Evolutionary conservation across 1,139 yeast species (phyloP), one percentile per base, ranked within the genome.

Genomic region (Meyerozyma elateridarum): DNA sequence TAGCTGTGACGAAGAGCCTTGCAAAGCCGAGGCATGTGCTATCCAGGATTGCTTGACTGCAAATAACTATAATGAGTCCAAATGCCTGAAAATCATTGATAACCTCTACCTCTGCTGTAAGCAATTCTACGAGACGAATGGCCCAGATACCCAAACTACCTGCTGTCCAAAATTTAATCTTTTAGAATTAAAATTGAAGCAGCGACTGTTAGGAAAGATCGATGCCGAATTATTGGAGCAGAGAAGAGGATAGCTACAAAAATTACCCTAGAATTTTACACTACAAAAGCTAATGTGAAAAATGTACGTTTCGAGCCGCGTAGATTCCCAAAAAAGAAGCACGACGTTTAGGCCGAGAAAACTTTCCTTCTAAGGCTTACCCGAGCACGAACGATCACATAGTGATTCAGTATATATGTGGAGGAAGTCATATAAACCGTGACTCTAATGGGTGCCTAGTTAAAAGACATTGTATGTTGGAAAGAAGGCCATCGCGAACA

Each of bases 361-460:
- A 73, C 70, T 52, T 41, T 63, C 72, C 53, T 59, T 83, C 87
- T 83, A 72, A 81, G 91, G 83, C 84, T 66, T 61, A 82, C 91
- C 91, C 91, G 88, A 83, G 93, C 93, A 83, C 93, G 85, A 74
- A 73, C 64, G 56, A 56, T 58, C 70, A 63, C 67, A 61, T 33
- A 54, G 67, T 56, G 64, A 55, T 42, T 57, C 51, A 60, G 74
- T 60, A 52, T 66, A 63, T 63, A 66, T 64, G 76, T 66, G 52
- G 74, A 64, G 54, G 65, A 52, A 54, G 47, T 56, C 72, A 66
- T 59, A 61, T 60, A 70, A 60, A 58, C 79, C 87, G 93, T 82
- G 91, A 83, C 93, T 83, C 93, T 83, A 73, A 75, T 74, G 93
- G 93, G 91, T 81, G 89, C 84, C 93, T 81, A 72, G 61, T 45